Conservation (phyloP, 306 rosid genomes). For the Senna siamea region DNA sequence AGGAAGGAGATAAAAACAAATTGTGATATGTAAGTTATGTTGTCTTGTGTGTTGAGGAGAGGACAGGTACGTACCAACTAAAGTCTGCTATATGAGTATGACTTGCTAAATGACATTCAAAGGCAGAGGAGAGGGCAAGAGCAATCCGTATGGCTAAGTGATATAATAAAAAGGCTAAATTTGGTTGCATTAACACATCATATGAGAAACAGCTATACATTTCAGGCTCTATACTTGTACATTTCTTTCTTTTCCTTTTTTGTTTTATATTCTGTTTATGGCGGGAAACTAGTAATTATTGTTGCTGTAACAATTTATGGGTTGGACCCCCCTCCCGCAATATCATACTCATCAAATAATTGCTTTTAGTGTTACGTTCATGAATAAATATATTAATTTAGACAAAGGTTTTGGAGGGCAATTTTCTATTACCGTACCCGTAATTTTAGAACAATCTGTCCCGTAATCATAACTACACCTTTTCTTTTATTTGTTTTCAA, state of each 20-base stretch:
- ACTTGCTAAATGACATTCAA: no score
- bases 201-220: no score
- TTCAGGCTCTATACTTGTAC: no score
- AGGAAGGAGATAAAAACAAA: no score
- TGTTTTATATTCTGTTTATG: neutral
- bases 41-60: no score
- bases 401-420: neutral
- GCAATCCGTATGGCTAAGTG: no score
- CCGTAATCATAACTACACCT: constrained; percentile 25
- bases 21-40: no score
- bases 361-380: neutral
- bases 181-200: no score
- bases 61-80: no score
- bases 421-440: constrained; percentile 8
- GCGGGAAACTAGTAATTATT: constrained; percentile 46
- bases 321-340: neutral
- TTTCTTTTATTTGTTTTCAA: neutral
- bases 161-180: no score
- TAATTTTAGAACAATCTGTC: constrained; percentile 55
- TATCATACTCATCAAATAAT: neutral
- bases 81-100: no score
- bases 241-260: neutral
- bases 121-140: no score
- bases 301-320: neutral
- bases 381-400: neutral